A percentile compares a stretch with the other conserved stretches of the same genome.
Evolutionary conservation across 495 filamentous ascomycete genomes (phyloP).

Genomic region (Amphirosellinia nigrospora): DNA sequence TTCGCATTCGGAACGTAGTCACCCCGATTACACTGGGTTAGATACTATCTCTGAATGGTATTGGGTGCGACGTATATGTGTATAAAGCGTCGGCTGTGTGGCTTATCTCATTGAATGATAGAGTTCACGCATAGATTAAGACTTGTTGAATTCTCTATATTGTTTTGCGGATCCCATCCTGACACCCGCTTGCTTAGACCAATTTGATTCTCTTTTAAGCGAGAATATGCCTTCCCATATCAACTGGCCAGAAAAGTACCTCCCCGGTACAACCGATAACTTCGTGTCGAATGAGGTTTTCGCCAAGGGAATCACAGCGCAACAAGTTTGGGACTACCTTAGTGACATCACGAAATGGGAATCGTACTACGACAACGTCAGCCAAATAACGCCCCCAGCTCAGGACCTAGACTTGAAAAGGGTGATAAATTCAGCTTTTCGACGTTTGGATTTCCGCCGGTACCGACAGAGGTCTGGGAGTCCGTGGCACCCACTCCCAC

Average conservation of each 20-base stretch:
- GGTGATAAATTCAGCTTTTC: slow-evolving; percentile 8
- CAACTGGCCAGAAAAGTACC: slow-evolving; percentile 16
- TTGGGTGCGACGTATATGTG: too few relatives aligned
- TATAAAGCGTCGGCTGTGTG: too few relatives aligned
- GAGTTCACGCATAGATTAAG: too few relatives aligned
- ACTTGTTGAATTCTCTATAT: too few relatives aligned
- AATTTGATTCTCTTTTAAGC: neutral
- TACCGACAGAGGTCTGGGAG: slow-evolving; percentile 15
- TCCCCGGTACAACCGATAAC: slow-evolving; percentile 23
- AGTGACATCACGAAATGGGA: slow-evolving; percentile 20
- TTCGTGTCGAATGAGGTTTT: slow-evolving; percentile 23
- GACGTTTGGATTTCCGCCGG: slow-evolving; percentile 22
- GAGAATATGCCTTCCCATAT: slow-evolving; percentile 10
- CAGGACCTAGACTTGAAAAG: neutral
- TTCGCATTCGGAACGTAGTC: too few relatives aligned
- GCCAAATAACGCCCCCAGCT: slow-evolving; percentile 7
- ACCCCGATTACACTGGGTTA: too few relatives aligned
- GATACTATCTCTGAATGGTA: too few relatives aligned
- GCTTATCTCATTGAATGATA: too few relatives aligned
- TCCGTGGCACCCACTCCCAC: slow-evolving; percentile 7
- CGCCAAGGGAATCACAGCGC: slow-evolving; percentile 15
- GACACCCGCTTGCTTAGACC: too few relatives aligned
- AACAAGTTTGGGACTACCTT: slow-evolving; percentile 11
- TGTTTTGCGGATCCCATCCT: too few relatives aligned
- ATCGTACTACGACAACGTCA: slow-evolving; percentile 22